A percentile compares a stretch with the other conserved stretches of the same genome.
These are phyloP conservation scores for Backusella mclennaniae DNA, from an alignment of 192 early-diverging fungal species.

Conservation along the genomic window DNA sequence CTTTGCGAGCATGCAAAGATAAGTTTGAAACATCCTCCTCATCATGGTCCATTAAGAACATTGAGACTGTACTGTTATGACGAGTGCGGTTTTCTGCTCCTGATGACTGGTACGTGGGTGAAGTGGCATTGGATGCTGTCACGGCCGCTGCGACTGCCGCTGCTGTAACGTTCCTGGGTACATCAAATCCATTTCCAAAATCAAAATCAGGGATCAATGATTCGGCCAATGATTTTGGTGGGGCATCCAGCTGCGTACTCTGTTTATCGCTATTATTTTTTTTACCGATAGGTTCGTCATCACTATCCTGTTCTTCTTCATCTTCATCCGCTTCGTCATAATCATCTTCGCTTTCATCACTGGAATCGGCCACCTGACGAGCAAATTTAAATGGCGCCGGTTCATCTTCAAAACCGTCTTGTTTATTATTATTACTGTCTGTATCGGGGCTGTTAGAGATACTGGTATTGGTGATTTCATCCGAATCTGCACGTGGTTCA, in stretches of 20 bases:
- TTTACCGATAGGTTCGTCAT: constrained; percentile 35
- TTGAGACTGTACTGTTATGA: not conserved
- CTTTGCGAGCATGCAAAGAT: constrained; percentile 13
- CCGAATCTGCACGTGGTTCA: not conserved
- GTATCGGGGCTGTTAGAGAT: not conserved
- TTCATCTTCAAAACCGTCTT: constrained; percentile 9
- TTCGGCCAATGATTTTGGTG: constrained; percentile 10
- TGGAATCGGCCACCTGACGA: constrained; percentile 36
- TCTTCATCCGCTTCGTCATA: constrained; percentile 29
- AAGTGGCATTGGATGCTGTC: not conserved
- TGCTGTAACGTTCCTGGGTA: not conserved
- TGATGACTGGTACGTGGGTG: not conserved
- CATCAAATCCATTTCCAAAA: constrained; percentile 23
- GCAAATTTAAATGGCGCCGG: constrained; percentile 22
- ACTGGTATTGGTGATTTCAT: not conserved
- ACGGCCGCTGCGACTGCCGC: constrained; percentile 13
- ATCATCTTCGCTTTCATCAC: constrained; percentile 39
- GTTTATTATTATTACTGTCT: not conserved
- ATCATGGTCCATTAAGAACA: not conserved
- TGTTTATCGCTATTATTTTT: not conserved
- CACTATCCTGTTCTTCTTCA: constrained; percentile 32
- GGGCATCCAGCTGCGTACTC: not conserved
- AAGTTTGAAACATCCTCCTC: constrained; percentile 4
- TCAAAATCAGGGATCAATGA: constrained; percentile 25
- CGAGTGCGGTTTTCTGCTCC: not conserved